Evolutionary conservation across 2,329 filamentous ascomycete genomes (phyloP), one percentile per base, ranked within the genome.

Genomic region (Scleromitrula shiraiana): DNA sequence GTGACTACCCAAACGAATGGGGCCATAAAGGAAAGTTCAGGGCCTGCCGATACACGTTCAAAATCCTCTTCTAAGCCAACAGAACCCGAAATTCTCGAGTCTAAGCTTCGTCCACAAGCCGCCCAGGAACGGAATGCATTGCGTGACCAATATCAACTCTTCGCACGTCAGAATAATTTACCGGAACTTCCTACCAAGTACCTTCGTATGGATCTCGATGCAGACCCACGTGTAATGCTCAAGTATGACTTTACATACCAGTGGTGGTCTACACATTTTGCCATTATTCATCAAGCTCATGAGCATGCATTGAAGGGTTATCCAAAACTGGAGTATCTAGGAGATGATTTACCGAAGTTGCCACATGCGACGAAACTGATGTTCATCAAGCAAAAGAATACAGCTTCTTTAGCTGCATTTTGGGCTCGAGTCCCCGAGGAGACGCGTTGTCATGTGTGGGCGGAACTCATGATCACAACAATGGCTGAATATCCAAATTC

Each of bases 321-420:
- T 15, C 38, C 45, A n/a, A 42, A 42, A 15, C 9, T 48, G 7
- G 23, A 35, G 14, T 26, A 35, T 20, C 17, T 29, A 1, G 33
- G 23, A 7, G 29, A 36, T 5, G 8, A 32, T 35, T 17, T 29
- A 15, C 33, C 45, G 3, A 36, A 48, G 5, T 42, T 48, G 26
- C 38, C 45, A 7, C 10, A 17, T 6, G 45, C 45, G n/a, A 17
- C 17, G 14, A 42, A 20, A 12, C 27, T 48, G 6, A 9, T 48
- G 17, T 48, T 48, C 30, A 35, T 48, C 19, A 48, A 48, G 23
- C 45, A 48, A 48, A 40, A 42, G 14, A 48, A 48, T 17, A 29
- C 22, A 9, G 22, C 38, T 37, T 15, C 38, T 19, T 15, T 48
- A 17, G 38, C 45, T 20, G 12, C 10, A n/a, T 27, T 48, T 24